Evolutionary conservation across 2,329 filamentous ascomycete genomes (phyloP), one percentile per base, ranked within the genome.

Genomic region (Penicillium palitans): DNA sequence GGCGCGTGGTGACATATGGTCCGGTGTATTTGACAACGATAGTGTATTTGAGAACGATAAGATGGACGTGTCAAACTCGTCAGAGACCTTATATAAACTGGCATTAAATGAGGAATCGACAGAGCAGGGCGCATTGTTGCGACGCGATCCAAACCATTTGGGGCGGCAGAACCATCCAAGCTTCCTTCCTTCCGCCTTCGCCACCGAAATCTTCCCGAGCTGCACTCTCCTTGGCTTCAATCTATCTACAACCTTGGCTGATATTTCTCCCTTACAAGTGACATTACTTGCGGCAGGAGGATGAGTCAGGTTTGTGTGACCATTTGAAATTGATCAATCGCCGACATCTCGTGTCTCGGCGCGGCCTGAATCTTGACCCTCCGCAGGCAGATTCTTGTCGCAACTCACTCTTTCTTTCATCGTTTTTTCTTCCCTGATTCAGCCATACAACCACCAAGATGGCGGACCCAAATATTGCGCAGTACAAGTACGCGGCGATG

Each of bases 401-500:
- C 64, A 60, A 65, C 62, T 66, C 62, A 56, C 60, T 68, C 65
- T 51, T 55, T 59, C 33, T 57, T 51, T 58, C 50, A 59, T 66
- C 44, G 12, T 29, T 55, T 58, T 42, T 58, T 24, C 19, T 21
- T 46, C 54, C 57, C 37, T 61, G 58, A 48, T 58, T 41, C 29
- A 57, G 45, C 55, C 53, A 25, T 39, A 45, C 55, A 25, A 60
- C 62, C 60, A 55, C 62, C 73, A 81, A 75, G 54, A 93, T 93
- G 90, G 84, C 89, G 77, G 90, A 83, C 70, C 78, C 81, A 64
- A 82, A 84, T 89, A 90, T 96, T 72, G 93, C 91, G 78, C 93
- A 96, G 80, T 97, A 96, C 85, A 97, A 97, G 80, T 96, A 97
- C 86, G 92, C 92, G 87, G 92, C 91, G 78, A 98, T 99, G 95